Base-by-base conservation (phyloP, 1,284 basidiomycete species). In the Psilocybe mexicana region DNA sequence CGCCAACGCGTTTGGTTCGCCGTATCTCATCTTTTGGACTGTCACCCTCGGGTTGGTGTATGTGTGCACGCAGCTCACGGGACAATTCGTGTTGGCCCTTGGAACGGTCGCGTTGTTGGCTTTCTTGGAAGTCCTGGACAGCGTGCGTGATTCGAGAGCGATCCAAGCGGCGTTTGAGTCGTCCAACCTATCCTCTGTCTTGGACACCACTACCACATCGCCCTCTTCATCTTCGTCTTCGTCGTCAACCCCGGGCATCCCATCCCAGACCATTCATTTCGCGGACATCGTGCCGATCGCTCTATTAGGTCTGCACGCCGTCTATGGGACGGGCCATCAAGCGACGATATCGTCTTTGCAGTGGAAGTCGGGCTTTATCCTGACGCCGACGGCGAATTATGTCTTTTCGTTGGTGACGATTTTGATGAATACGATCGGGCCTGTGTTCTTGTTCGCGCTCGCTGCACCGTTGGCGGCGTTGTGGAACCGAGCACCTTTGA, bases 271-370 rank as follows among this genome's bases (percentile, higher is more conserved):
- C 70, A 71, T 14, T 8, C 10, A 4, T 6, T 92, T 96, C 71
- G 74, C 80, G 1, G 91, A 94, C 61, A 73, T 90, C 30, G 78
- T 86, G 1, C 87, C 88, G 0, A 70, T 96, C 18, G 87, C 89
- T 1, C 79, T 96, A 5, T 79, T 95, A n/a, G 88, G 85, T 0
- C 70, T 90, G 47, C 79, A 92, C 55, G 73, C 83, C 6, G 98
- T 96, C 81, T 94, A 92, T 71, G 78, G 84, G 0, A 97, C 96
- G 0, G 96, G 96, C 1, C 96, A 99, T 69, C 95, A 98, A 73
- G 83, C 94, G 0, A 90, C 90, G 0, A 81, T 99, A 43, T 83
- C 93, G 0, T 89, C 92, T 6, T 88, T 99, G 55, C 96, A 99
- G 68, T 99, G 97, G 97, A 96, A 98, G 70, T 75, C 89, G 0